Percentiles rank a stretch among this genome's conserved stretches.
Evolutionary conservation across 192 early-diverging fungal genomes (phyloP).

Genomic region (Funneliformis mosseae): DNA sequence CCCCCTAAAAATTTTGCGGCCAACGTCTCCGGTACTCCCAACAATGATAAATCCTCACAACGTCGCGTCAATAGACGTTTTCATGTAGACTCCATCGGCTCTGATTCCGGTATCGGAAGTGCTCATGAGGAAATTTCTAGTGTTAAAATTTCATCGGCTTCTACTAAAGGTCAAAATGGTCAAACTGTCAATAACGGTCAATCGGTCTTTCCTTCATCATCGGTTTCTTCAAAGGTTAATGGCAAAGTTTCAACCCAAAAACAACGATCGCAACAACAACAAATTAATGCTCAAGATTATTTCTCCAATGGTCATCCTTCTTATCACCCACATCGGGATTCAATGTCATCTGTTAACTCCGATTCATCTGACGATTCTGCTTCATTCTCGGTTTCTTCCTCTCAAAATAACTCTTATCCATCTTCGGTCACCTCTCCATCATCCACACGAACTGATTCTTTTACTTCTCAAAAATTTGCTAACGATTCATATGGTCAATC

Average conservation of each 20-base stretch:
- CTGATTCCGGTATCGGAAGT: not conserved
- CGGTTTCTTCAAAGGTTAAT: not conserved
- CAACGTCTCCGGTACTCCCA: not conserved
- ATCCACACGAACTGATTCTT: not conserved
- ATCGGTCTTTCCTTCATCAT: not conserved
- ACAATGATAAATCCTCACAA: not conserved
- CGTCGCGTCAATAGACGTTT: not conserved
- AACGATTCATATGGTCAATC: not conserved
- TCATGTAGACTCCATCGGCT: not conserved
- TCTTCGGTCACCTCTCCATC: conserved; percentile 3
- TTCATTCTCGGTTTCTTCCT: not conserved
- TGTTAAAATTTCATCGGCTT: not conserved
- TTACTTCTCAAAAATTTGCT: not conserved
- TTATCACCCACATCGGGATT: conserved; percentile 22
- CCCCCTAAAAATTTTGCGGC: too few relatives aligned
- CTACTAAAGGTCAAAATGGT: not conserved
- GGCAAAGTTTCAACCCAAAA: not conserved
- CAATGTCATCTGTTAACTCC: conserved; percentile 19
- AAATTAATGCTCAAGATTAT: not conserved
- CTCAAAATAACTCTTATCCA: conserved; percentile 8
- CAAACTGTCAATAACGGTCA: not conserved
- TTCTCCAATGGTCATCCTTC: not conserved
- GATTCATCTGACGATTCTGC: conserved; percentile 5
- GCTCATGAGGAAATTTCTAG: not conserved
- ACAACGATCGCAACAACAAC: not conserved